Evolutionary conservation across 495 filamentous ascomycete species (phyloP).

Genomic region (Penicillium coffeae): DNA sequence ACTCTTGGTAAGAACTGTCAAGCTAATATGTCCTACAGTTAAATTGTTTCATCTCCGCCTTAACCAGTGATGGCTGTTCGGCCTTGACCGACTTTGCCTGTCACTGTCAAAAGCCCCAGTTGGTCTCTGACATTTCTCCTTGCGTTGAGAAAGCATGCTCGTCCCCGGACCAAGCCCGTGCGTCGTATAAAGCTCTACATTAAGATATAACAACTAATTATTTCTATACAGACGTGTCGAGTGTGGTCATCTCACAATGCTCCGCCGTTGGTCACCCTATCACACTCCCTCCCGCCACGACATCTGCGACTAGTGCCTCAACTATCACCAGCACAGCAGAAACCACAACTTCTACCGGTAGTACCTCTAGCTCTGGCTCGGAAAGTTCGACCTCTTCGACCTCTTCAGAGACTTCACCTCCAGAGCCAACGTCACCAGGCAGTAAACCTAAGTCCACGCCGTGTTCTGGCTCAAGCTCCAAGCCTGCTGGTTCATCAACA

Average conservation of each 20-base stretch:
- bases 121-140: conserved; percentile 38
- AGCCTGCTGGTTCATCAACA: conserved; percentile 9
- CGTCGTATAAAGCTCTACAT: conserved; percentile 2
- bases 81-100: conserved; percentile 46
- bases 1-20: not conserved
- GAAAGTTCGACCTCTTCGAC: conserved; percentile 10
- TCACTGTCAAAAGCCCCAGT: conserved; percentile 45
- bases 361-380: conserved; percentile 9
- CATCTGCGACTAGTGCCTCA: conserved; percentile 1
- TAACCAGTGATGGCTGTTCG: conserved; percentile 42
- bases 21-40: conserved; percentile 25
- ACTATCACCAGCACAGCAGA: conserved; percentile 4
- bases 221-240: conserved; percentile 31
- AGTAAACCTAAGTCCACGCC: not conserved
- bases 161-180: conserved; percentile 34
- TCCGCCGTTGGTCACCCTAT: conserved; percentile 37
- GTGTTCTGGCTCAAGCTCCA: conserved; percentile 1
- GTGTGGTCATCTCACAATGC: conserved; percentile 32
- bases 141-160: conserved; percentile 43
- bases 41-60: conserved; percentile 38
- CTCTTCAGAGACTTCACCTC: too few species aligned
- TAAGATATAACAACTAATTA: not conserved
- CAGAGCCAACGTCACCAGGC: not conserved
- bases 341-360: conserved; percentile 4
- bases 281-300: conserved; percentile 30